Conservation (phyloP, 768 basidiomycete genomes). For the Trametes elegans region DNA sequence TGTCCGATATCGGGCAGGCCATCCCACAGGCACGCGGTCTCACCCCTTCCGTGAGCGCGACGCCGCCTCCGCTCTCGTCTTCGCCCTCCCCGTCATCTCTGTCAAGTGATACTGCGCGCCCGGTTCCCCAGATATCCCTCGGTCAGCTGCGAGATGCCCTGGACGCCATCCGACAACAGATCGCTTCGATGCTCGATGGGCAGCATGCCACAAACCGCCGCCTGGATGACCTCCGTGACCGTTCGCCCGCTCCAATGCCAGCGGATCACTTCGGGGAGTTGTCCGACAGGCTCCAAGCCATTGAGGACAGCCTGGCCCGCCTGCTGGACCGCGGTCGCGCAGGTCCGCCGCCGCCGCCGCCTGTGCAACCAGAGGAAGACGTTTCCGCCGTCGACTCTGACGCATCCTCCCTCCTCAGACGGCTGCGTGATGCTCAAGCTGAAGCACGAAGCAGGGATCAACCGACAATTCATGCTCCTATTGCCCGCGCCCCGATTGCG, state of each 20-base stretch:
- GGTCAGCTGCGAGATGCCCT: constrained; percentile 53
- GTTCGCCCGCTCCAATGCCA: constrained; percentile 3
- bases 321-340: constrained; percentile 21
- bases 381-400: constrained; percentile 32
- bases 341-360: constrained; percentile 7
- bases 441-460: constrained; percentile 28
- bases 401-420: constrained; percentile 24
- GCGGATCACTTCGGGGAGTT: constrained; percentile 26
- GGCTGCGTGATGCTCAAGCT: constrained; percentile 29
- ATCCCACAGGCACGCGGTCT: neutral
- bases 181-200: constrained; percentile 57
- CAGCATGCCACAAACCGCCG: constrained; percentile 60
- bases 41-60: constrained; percentile 8
- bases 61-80: constrained; percentile 32
- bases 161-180: constrained; percentile 55
- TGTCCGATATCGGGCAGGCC: constrained; percentile 10
- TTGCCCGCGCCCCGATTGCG: constrained; percentile 41
- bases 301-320: constrained; percentile 27
- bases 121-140: constrained; percentile 33
- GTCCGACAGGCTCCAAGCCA: constrained; percentile 25
- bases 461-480: constrained; percentile 43
- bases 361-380: constrained; percentile 21
- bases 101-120: constrained; percentile 37
- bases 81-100: constrained; percentile 36
- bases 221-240: constrained; percentile 45